Base-by-base conservation (phyloP, 768 basidiomycete genomes). In the Calocybe gangraenosa region DNA sequence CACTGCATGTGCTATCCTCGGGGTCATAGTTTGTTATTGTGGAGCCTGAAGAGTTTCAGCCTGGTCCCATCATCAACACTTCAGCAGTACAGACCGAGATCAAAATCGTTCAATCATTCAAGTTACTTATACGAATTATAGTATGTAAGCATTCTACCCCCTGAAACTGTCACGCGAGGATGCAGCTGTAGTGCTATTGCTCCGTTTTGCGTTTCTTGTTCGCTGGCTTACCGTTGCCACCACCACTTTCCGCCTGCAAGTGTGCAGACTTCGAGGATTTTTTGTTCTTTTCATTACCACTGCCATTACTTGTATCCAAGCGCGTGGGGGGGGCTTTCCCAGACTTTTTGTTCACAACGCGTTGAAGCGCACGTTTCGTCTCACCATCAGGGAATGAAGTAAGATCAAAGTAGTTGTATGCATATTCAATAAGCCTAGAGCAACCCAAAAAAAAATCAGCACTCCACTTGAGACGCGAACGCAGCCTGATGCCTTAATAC, bases 401-500 rank as follows among this genome's bases (percentile, higher is more conserved):
- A 5, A 83, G 51, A 57, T 94, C 88, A 62, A 82, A 95, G 64
- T 93, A 94, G 25, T 61, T 60, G 0, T 63, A 52, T 2, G 70
- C 70, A 41, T 55, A 63, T 49, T 71, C 70, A 28, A 70, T 51
- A 14, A 71, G 56, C 70, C 71, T 73, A 44, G n/a, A 31, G 35
- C 45, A 52, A 35, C 43, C 36, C 40, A 41, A 32, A 32, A n/a
- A 19, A 20, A 33, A 37, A 10, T 10, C 15, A 36, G 8, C 28
- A 19, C 13, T 14, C 44, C 34, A 21, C 25, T 30, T 18, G 33
- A 31, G 37, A 49, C 44, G 32, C 40, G 46, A 28, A 40, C 9
- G 10, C 17, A 15, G 11, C 44, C n/a, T n/a, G n/a, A n/a, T n/a
- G n/a, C n/a, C n/a, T n/a, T n/a, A n/a, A n/a, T n/a, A n/a, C n/a